Conservation (phyloP, 257 asterid species). For the Jasminum sambac region DNA sequence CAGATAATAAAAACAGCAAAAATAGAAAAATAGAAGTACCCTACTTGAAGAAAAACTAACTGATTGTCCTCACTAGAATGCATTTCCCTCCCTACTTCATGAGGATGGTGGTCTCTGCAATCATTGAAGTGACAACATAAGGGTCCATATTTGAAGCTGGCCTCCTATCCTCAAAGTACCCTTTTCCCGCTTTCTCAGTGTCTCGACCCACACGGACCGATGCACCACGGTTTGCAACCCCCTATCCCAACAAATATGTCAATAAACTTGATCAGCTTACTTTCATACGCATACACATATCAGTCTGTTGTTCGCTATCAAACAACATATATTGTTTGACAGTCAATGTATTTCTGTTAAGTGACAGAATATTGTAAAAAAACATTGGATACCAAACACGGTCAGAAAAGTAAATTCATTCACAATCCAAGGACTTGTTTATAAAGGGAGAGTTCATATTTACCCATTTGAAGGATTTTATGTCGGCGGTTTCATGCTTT, state of each 20-base stretch:
- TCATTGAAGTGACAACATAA: conserved; percentile 82
- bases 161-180: conserved; percentile 92
- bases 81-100: conserved; percentile 39
- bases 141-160: conserved; percentile 99
- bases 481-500: conserved; percentile 80
- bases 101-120: conserved; percentile 84
- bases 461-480: conserved; percentile 82
- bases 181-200: conserved; percentile 88
- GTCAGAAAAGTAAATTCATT: too few relatives aligned
- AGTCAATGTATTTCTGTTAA: too few relatives aligned
- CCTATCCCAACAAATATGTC: conserved; percentile 36
- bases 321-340: too few relatives aligned
- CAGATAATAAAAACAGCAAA: too few relatives aligned
- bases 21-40: not conserved
- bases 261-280: not conserved
- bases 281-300: too few relatives aligned
- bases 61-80: not conserved
- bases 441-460: not conserved
- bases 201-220: conserved; percentile 91
- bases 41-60: not conserved
- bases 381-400: too few relatives aligned
- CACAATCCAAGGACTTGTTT: not conserved
- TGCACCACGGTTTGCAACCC: conserved; percentile 95
- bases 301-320: too few relatives aligned
- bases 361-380: too few relatives aligned